Percentiles rank a stretch among this genome's conserved stretches.
phyloP scores from a whole-genome alignment of 495 filamentous ascomycete genomes.

The Neurospora hispaniola region DNA sequence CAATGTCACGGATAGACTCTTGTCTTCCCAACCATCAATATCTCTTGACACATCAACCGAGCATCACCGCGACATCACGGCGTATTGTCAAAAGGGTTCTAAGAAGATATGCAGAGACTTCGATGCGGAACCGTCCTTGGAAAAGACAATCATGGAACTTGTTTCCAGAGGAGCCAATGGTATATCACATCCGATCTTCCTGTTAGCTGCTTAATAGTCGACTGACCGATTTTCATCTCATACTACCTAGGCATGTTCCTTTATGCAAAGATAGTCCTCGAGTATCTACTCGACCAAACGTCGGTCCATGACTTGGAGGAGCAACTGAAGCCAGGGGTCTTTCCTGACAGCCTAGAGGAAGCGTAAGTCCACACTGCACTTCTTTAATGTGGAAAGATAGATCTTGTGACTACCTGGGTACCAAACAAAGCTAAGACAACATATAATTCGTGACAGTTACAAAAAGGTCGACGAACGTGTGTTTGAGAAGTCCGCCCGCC shows the following conservation, averaged over 20 bases:
- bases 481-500: not conserved
- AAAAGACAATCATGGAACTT: not conserved
- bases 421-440: not conserved
- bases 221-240: not conserved
- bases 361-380: not conserved
- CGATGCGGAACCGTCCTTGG: not conserved
- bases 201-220: not conserved
- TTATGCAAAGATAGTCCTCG: not conserved
- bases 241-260: not conserved
- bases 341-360: not conserved
- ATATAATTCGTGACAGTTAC: not conserved
- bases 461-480: not conserved
- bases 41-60: not conserved
- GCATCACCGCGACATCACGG: not conserved
- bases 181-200: not conserved
- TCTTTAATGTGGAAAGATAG: too few species aligned
- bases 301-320: not conserved
- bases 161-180: not conserved
- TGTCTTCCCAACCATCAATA: not conserved
- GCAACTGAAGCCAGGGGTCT: not conserved
- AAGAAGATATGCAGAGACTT: not conserved
- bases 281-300: not conserved
- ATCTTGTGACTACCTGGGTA: too few species aligned
- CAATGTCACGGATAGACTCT: not conserved
- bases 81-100: not conserved